A percentile compares a stretch with the other conserved stretches of the same genome.
These are phyloP conservation scores for Geum urbanum DNA, from an alignment of 306 rosid species.

Conservation along the genomic window DNA sequence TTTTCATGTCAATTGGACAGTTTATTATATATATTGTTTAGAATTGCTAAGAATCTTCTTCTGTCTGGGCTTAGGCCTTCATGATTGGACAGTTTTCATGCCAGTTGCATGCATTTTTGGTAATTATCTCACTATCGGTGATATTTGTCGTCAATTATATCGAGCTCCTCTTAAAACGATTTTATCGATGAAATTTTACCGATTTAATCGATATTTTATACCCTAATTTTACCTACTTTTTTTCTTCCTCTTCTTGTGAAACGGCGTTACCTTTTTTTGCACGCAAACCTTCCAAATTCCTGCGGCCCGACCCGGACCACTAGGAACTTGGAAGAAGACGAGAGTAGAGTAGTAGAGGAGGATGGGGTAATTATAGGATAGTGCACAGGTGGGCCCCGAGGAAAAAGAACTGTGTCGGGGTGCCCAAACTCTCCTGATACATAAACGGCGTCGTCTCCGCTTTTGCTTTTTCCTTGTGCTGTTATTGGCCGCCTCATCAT, in stretches of 20 bases:
- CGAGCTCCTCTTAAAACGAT: too few species aligned
- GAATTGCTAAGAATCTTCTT: too few species aligned
- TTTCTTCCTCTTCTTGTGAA: conserved; percentile 2
- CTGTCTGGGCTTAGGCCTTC: too few species aligned
- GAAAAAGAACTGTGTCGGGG: conserved; percentile 54
- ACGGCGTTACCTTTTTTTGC: conserved; percentile 45
- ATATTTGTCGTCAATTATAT: too few species aligned
- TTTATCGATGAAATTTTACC: too few species aligned
- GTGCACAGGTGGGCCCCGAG: conserved; percentile 33
- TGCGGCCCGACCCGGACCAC: conserved; percentile 10
- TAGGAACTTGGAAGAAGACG: too few species aligned
- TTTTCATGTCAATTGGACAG: too few species aligned
- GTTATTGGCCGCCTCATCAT: conserved; percentile 19
- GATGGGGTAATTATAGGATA: neutral
- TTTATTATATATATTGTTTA: too few species aligned
- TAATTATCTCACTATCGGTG: too few species aligned
- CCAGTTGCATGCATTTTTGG: too few species aligned
- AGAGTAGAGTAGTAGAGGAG: neutral
- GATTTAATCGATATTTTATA: too few species aligned
- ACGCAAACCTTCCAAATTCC: neutral
- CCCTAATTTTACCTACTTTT: neutral
- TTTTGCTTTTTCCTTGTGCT: conserved; percentile 31
- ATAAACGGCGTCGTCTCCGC: conserved; percentile 57
- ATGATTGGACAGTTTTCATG: too few species aligned
- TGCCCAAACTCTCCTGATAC: conserved; percentile 26